Conservation (phyloP, 2,329 filamentous ascomycete species). For the Colletotrichum eremochloae region DNA sequence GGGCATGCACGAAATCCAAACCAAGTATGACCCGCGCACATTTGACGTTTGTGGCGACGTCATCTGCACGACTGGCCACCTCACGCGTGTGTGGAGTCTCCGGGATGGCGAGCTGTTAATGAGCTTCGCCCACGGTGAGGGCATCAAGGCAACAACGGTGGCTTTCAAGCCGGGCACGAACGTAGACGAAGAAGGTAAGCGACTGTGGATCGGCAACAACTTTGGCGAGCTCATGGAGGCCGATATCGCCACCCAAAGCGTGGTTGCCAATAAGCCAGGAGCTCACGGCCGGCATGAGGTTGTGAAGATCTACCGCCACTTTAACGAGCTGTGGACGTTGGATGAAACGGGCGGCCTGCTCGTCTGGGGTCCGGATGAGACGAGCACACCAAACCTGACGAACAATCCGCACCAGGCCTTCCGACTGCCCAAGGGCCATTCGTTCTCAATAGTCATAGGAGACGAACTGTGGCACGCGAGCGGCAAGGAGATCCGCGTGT, state of each 20-base stretch:
- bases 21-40: slow-evolving; percentile 87
- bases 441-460: slow-evolving; percentile 89
- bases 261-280: slow-evolving; percentile 76
- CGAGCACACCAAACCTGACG: slow-evolving; percentile 79
- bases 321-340: slow-evolving; percentile 92
- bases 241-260: slow-evolving; percentile 80
- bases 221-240: slow-evolving; percentile 90
- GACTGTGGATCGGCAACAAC: slow-evolving; percentile 92
- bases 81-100: slow-evolving; percentile 91
- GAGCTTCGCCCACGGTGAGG: slow-evolving; percentile 87
- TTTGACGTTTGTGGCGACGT: slow-evolving; percentile 91
- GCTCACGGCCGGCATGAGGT: slow-evolving; percentile 86
- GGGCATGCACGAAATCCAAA: slow-evolving; percentile 81
- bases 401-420: slow-evolving; percentile 80
- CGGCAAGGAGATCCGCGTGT: slow-evolving; percentile 89
- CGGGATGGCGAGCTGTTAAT: slow-evolving; percentile 84
- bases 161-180: slow-evolving; percentile 86
- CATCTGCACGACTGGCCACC: slow-evolving; percentile 86
- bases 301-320: slow-evolving; percentile 86
- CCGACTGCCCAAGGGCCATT: slow-evolving; percentile 83
- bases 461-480: slow-evolving; percentile 89
- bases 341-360: slow-evolving; percentile 90
- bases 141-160: slow-evolving; percentile 83
- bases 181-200: slow-evolving; percentile 83
- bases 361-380: slow-evolving; percentile 84